Evolutionary conservation across 768 basidiomycete genomes (phyloP), one percentile per base, ranked within the genome.

Genomic region (Pisolithus marmoratus): DNA sequence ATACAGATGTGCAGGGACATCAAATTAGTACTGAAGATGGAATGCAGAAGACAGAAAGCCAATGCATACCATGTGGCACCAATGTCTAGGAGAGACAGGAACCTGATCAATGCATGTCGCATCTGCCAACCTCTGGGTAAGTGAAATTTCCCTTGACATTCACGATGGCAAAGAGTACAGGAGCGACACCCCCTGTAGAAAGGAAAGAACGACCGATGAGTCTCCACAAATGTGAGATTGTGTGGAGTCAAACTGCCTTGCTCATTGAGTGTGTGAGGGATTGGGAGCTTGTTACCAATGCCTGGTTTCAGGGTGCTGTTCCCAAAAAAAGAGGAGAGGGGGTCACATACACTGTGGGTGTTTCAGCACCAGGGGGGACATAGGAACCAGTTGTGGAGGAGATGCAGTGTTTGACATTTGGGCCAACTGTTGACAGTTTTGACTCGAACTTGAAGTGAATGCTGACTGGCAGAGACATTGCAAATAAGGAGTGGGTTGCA

Each of bases 361-460:
- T 83, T 60, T 83, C 80, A 63, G n/a, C n/a, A n/a, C 79, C 73
- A 70, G 83, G 94, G 55, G 85, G 86, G 2, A 85, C 81, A 38
- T 94, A 72, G 63, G 88, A 88, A 61, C 92, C 90, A 54, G 92
- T 75, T 20, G 63, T 89, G 87, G 55, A 94, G n/a, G n/a, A n/a
- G n/a, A n/a, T n/a, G n/a, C n/a, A n/a, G n/a, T n/a, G n/a, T n/a
- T n/a, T n/a, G n/a, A n/a, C n/a, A n/a, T n/a, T n/a, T n/a, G n/a
- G n/a, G n/a, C n/a, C n/a, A n/a, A n/a, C n/a, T n/a, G n/a, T n/a
- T n/a, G n/a, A n/a, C n/a, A n/a, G n/a, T n/a, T n/a, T n/a, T n/a
- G n/a, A n/a, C n/a, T n/a, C n/a, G n/a, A n/a, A n/a, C n/a, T n/a
- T n/a, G n/a, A n/a, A n/a, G n/a, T n/a, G n/a, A n/a, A n/a, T n/a